Evolutionary conservation across 768 basidiomycete genomes (phyloP), one percentile per base, ranked within the genome.

Genomic region (Lactarius sp.): DNA sequence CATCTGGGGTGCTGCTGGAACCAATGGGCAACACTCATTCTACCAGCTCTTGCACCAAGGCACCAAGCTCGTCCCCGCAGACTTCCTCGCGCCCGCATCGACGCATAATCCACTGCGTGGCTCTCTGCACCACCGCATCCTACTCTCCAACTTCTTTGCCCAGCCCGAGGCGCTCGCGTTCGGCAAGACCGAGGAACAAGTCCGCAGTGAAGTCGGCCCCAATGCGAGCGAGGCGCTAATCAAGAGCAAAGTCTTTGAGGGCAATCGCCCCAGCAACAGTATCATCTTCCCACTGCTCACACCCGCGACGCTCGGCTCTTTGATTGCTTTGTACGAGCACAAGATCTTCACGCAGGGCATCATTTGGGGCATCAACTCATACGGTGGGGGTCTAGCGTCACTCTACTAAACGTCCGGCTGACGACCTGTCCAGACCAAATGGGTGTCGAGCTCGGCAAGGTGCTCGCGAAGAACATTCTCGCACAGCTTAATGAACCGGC

Each of bases 11-110:
- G 95, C 95, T 10, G 88, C 92, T 0, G 97, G 96, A 49, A 98
- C 97, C 44, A 98, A 98, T 76, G 97, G 96, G 61, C 96, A 98
- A 75, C 97, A 99, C 79, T 98, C 97, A 9, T 98, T 99, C 84
- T 99, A 99, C 79, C 96, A 98, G 77, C 89, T 98, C 67, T 81
- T 95, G 22, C 93, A 95, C 77, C 94, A 94, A 74, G 93, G 93
- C 56, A 95, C 93, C 46, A 96, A 94, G 78, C 74, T 95, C 66
- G 88, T 95, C 69, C 94, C 94, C 1, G 84, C 90, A 52, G 94
- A 97, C 75, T 96, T 96, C 81, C 80, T 97, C 68, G 94, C 94
- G 2, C 92, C 94, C 20, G 84, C 92, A 14, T 91, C 87, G 36
- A 83, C 90, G 3, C 92, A 91, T 72, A 98, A 98, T 83, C 94